These are phyloP conservation scores for Acanthochlamys bracteata DNA, from an alignment of 106 monocot species.

Conservation along the genomic window DNA sequence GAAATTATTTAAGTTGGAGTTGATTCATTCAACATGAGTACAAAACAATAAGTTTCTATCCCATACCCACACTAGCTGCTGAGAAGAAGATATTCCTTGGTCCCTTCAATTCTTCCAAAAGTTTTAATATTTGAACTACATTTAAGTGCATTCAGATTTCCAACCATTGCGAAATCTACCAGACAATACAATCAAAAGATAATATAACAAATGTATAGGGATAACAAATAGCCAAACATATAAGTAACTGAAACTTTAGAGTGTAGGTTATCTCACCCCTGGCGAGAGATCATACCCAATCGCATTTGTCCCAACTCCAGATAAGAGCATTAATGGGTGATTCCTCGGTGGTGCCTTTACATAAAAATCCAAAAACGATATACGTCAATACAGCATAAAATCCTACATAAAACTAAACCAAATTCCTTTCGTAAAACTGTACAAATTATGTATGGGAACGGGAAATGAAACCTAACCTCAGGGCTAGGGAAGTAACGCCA, in stretches of 20 bases:
- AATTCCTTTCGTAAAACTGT: not conserved
- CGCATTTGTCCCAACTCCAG: constrained; percentile 87
- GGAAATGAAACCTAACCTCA: constrained; percentile 20
- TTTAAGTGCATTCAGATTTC: no score
- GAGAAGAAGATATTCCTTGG: no score
- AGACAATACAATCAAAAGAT: not conserved
- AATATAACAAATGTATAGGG: not conserved
- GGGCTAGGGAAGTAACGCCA: constrained; percentile 54
- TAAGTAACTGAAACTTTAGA: not conserved
- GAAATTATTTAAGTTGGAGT: no score
- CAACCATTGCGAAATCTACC: no score
- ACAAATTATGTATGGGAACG: no score
- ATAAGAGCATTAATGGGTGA: constrained; percentile 86
- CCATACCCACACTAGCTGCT: no score
- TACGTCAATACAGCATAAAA: no score
- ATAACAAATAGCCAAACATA: not conserved
- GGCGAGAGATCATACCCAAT: constrained; percentile 95
- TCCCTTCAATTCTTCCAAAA: no score
- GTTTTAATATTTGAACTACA: no score
- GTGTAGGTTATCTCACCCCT: constrained; percentile 36
- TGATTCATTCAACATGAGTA: no score
- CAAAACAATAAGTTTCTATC: no score
- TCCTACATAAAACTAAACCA: not conserved
- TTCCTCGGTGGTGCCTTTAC: constrained; percentile 77
- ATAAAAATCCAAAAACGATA: not conserved